Evolutionary conservation across 108 stramenopile species (phyloP).

Genomic region (Nitzschia putrida): DNA sequence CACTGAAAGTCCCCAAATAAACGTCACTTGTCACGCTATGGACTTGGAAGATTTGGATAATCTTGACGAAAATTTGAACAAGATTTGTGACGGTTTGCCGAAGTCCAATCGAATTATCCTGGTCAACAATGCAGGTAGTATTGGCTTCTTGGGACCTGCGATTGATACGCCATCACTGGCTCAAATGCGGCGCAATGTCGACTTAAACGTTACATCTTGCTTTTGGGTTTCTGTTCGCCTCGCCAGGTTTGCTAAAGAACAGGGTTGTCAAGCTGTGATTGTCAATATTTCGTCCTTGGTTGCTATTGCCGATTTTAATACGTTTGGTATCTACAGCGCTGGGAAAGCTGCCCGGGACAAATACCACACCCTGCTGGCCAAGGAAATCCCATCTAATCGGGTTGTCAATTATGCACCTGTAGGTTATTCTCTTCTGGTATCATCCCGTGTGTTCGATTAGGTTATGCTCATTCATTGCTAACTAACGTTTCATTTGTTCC

Average conservation of each 20-base stretch:
- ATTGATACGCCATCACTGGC: slow-evolving; percentile 38
- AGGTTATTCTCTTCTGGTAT: not conserved
- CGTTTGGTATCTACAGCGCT: slow-evolving; percentile 73
- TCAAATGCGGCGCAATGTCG: slow-evolving; percentile 50
- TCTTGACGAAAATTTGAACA: slow-evolving; percentile 44
- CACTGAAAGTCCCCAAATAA: slow-evolving; percentile 2
- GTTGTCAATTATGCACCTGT: slow-evolving; percentile 78
- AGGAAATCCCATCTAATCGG: slow-evolving; percentile 51
- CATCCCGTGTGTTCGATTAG: not conserved
- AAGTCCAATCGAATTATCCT: slow-evolving; percentile 33
- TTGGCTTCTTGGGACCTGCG: slow-evolving; percentile 63
- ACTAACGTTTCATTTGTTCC: not conserved
- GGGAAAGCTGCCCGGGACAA: slow-evolving; percentile 79
- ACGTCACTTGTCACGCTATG: slow-evolving; percentile 44
- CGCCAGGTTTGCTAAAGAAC: slow-evolving; percentile 22
- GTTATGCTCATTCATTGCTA: not conserved
- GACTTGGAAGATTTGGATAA: slow-evolving; percentile 66
- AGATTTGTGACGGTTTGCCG: slow-evolving; percentile 30
- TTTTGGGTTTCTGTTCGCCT: slow-evolving; percentile 62
- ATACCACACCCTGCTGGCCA: slow-evolving; percentile 65
- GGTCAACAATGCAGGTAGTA: slow-evolving; percentile 74
- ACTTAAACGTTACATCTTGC: slow-evolving; percentile 73
- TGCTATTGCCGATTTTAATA: slow-evolving; percentile 66
- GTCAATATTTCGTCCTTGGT: slow-evolving; percentile 78
- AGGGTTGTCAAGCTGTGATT: slow-evolving; percentile 18